Evolutionary conservation across 441 rosid species (phyloP).

Genomic region (Gossypium davidsonii): DNA sequence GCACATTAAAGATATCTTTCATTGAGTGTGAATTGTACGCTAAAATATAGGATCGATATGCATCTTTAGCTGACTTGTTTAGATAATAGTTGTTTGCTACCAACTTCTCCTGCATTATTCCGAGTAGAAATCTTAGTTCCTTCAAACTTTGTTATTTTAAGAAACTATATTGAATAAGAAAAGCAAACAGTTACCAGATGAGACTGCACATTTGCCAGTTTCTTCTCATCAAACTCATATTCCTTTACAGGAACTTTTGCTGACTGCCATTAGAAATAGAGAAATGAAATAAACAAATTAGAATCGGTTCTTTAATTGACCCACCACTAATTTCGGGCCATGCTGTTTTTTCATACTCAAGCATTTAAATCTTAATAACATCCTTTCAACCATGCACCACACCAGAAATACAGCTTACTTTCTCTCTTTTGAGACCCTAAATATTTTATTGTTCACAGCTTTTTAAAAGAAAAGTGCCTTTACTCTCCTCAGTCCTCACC

Average conservation of each 20-base stretch:
- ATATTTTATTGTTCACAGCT: background rate
- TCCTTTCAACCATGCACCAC: background rate
- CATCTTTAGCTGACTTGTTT: constrained; percentile 88
- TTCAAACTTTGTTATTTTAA: background rate
- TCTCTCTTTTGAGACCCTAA: background rate
- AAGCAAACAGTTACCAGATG: constrained; percentile 53
- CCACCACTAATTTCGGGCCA: background rate
- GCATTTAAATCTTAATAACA: background rate
- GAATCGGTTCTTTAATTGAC: background rate
- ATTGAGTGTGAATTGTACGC: constrained; percentile 92
- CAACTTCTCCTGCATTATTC: constrained; percentile 66
- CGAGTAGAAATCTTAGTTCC: constrained; percentile 7
- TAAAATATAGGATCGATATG: constrained; percentile 80
- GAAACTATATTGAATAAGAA: background rate
- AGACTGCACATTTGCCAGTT: constrained; percentile 76
- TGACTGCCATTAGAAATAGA: constrained; percentile 34
- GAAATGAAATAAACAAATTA: constrained; percentile 3
- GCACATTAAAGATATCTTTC: constrained; percentile 94
- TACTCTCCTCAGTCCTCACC: background rate
- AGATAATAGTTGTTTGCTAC: constrained; percentile 64
- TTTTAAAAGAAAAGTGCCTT: background rate
- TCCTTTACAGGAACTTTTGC: constrained; percentile 94
- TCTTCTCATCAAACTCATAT: constrained; percentile 79
- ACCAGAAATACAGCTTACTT: background rate
- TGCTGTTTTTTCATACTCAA: background rate